Evolutionary conservation across 2,329 filamentous ascomycete species (phyloP).

Genomic region (Magnaporthiopsis poae): DNA sequence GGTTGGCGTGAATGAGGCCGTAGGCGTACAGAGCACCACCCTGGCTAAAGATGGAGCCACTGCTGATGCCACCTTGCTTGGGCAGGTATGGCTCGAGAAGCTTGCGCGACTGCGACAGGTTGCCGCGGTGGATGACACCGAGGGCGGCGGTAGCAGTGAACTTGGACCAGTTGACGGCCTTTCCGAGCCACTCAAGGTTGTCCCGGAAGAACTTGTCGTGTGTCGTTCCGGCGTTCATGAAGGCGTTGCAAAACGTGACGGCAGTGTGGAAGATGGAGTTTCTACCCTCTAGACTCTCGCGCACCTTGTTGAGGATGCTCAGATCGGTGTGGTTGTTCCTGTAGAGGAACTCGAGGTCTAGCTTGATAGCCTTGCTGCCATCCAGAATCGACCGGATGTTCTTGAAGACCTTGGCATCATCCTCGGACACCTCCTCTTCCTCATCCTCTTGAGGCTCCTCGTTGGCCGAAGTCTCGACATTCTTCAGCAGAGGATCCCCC

Average conservation of each 20-base stretch:
- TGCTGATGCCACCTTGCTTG: conserved; percentile 59
- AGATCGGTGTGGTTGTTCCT: conserved; percentile 89
- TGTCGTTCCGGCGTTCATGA: conserved; percentile 98
- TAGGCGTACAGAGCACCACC: conserved; percentile 93
- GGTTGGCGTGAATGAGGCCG: conserved; percentile 92
- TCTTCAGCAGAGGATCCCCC: conserved; percentile 37
- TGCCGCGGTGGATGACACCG: conserved; percentile 92
- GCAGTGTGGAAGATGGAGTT: conserved; percentile 98
- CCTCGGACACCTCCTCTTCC: conserved; percentile 44
- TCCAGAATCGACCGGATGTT: conserved; percentile 64
- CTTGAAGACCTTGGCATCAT: conserved; percentile 46
- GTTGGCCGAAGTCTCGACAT: conserved; percentile 14
- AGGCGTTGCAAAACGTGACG: conserved; percentile 93
- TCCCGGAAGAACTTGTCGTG: conserved; percentile 98
- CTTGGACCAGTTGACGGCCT: conserved; percentile 98
- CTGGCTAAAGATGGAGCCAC: conserved; percentile 87
- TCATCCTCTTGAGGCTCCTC: conserved; percentile 28
- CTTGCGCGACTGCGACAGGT: conserved; percentile 85
- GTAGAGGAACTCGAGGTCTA: conserved; percentile 94
- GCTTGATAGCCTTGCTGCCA: conserved; percentile 83
- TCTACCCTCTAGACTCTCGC: conserved; percentile 86
- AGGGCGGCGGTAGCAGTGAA: conserved; percentile 94
- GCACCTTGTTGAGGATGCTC: conserved; percentile 87
- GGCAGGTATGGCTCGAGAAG: conserved; percentile 91
- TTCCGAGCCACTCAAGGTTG: conserved; percentile 94